Percentiles rank a stretch among this genome's conserved stretches.
Evolutionary conservation across 768 basidiomycete species (phyloP).

Genomic region (Tephrocybe sp.): DNA sequence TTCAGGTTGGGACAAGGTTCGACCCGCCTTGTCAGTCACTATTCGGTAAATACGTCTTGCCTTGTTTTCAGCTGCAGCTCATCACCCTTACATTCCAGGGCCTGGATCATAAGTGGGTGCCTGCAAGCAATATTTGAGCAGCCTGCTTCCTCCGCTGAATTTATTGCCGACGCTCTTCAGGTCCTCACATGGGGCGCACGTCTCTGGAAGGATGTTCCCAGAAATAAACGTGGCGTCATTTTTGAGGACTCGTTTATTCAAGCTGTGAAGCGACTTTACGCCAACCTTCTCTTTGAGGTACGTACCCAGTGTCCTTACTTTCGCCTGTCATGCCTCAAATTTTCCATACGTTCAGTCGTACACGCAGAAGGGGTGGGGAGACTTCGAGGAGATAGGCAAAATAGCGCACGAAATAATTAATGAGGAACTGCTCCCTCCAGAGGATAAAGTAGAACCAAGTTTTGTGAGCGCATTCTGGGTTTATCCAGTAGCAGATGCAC

Average conservation of each 20-base stretch:
- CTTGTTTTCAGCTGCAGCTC: not conserved
- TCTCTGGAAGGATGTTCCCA: conserved; percentile 36
- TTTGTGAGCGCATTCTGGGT: conserved; percentile 35
- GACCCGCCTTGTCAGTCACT: conserved; percentile 38
- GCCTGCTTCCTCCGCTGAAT: conserved; percentile 27
- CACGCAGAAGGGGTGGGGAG: conserved; percentile 14
- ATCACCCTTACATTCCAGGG: conserved; percentile 19
- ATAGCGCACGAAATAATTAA: conserved; percentile 29
- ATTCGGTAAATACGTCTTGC: conserved; percentile 36
- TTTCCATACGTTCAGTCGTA: conserved; percentile 14
- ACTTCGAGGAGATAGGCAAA: conserved; percentile 28
- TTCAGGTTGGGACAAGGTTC: conserved; percentile 28
- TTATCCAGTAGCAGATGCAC: conserved; percentile 35
- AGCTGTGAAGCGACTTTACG: conserved; percentile 33
- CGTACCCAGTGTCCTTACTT: too few relatives aligned
- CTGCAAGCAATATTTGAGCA: conserved; percentile 19
- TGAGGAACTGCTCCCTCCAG: conserved; percentile 23
- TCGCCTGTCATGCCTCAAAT: not conserved
- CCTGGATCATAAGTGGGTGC: conserved; percentile 39
- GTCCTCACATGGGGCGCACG: conserved; percentile 41
- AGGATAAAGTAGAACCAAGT: conserved; percentile 21
- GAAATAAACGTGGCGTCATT: conserved; percentile 37
- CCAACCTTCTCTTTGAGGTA: conserved; percentile 34
- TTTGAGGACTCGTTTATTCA: conserved; percentile 42
- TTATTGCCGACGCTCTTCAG: conserved; percentile 33